Base-by-base conservation (phyloP, 805 yeast species). In the Candida saitoana region DNA sequence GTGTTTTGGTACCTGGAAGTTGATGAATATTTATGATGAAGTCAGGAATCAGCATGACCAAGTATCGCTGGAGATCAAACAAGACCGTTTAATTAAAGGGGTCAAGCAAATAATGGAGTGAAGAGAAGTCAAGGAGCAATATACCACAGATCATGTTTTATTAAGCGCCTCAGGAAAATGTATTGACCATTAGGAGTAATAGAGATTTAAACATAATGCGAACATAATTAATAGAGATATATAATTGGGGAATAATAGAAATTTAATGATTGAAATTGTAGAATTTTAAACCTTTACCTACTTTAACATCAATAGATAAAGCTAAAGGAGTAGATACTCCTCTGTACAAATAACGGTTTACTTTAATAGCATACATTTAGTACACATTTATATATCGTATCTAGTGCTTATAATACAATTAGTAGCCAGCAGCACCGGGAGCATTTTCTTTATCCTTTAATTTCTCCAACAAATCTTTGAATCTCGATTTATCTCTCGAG, bases 351-450 rank as follows among this genome's bases (percentile, higher is more conserved):
- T 9, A 22, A 22, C 25, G 6, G 6, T 22, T 22, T 7, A 15
- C n/a, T 7, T 30, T 7, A 7, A 30, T 14, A 18, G 16, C 36
- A 16, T 33, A 33, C 12, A 5, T 4, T 5, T 25, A 36, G 5
- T 18, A 18, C 17, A 16, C 33, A 36, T 24, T 36, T 24, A 36
- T 16, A 16, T n/a, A n/a, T n/a, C n/a, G n/a, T n/a, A n/a, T n/a
- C n/a, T n/a, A n/a, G n/a, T n/a, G n/a, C 17, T 11, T 15, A 39
- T 9, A 6, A 32, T 44, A 38, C 36, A 17, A 18, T 45, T 66
- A 72, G 57, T 77, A 79, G 11, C 85, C 85, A 22, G 74, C 84
- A 30, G 88, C 89, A 30, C 90, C 91, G 18, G 93, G 93, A 38
- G 79, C 91, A 46, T 74, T 72, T 38, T 74, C 76, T 51, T 84